These are phyloP conservation scores for Takakia lepidozioides DNA, from an alignment of 225 moss, liverwort and hornwort genomes.

Conservation along the genomic window DNA sequence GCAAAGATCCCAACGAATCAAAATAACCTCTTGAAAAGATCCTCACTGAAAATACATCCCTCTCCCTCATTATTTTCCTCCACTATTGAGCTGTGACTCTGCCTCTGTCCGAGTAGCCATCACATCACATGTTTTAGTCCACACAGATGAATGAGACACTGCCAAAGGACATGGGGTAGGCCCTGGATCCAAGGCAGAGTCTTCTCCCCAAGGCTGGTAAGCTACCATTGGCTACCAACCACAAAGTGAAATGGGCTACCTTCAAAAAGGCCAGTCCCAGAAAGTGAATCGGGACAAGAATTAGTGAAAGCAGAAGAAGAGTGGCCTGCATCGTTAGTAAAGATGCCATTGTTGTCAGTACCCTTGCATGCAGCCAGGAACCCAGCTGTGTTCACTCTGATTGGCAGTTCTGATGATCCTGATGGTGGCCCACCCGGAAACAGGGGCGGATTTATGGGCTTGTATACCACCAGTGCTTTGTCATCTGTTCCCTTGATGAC, in stretches of 20 bases:
- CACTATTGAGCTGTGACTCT: neutral
- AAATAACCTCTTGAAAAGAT: too few relatives aligned
- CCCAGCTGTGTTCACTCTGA: conserved; percentile 36
- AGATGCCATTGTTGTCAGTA: conserved; percentile 63
- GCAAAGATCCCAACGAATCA: too few relatives aligned
- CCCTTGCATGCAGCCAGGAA: conserved; percentile 70
- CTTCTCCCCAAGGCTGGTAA: conserved; percentile 17
- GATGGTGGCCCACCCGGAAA: conserved; percentile 63
- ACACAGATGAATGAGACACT: conserved; percentile 6
- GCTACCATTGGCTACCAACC: conserved; percentile 29
- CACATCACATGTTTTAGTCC: neutral
- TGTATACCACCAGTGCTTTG: conserved; percentile 67
- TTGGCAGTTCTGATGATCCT: conserved; percentile 45
- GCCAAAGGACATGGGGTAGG: conserved; percentile 4
- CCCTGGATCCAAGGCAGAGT: conserved; percentile 11
- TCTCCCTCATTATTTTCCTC: conserved; percentile 11
- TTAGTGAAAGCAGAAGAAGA: conserved; percentile 71
- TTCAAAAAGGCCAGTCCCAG: conserved; percentile 80
- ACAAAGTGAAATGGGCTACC: conserved; percentile 79
- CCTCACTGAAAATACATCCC: too few relatives aligned
- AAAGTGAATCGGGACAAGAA: conserved; percentile 63
- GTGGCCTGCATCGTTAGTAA: conserved; percentile 46
- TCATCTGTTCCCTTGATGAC: conserved; percentile 19
- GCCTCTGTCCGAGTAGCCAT: too few relatives aligned
- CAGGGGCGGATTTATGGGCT: conserved; percentile 53